Evolutionary conservation across 306 rosid species (phyloP), one percentile per base, ranked within the genome.

Genomic region (Cicer yamashitae): DNA sequence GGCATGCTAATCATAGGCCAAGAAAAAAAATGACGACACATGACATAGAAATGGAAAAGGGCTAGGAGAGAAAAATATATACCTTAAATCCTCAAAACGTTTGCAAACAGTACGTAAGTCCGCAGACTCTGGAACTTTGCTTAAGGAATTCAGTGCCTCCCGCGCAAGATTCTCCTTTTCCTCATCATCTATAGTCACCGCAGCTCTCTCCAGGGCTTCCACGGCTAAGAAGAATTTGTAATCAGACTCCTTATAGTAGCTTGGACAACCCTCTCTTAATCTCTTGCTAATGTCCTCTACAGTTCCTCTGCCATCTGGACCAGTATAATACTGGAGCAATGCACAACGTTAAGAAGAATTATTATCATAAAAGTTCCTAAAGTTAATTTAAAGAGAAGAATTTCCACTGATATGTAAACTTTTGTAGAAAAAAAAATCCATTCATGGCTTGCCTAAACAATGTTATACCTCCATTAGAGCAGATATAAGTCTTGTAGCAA

Each of bases 251-350:
- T 94, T 94, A 78, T 87, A 94, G 89, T 84, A 94, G 87, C 99
- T 94, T n/a, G 99, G 96, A 65, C 99, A 92, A 51, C 99, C 99
- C 69, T 94, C 98, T 74, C 99, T 86, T 79, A 92, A 68, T 83
- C 88, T 89, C 82, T 89, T 86, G 79, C 99, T 94, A 72, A 92
- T 90, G 74, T 94, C 99, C 85, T 94, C 96, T 25, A 94, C 99
- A 20, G 97, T 90, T 50, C 99, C 99, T 89, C 96, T 92, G 91
- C 99, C 97, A 82, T 94, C 99, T 72, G 92, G 89, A 78, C 96
- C 96, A 58, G 98, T 92, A 87, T 92, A 94, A 80, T 85, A 89
- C 99, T 90, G 91, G 86, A 70, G 74, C 69, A 70, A 52, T 9
- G 70, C 71, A 82, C 47, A 13, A 68, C n/a, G 66, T 75, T 60